Evolutionary conservation across 805 yeast species (phyloP).

Genomic region (Cyberlindnera samutprakarnensis): DNA sequence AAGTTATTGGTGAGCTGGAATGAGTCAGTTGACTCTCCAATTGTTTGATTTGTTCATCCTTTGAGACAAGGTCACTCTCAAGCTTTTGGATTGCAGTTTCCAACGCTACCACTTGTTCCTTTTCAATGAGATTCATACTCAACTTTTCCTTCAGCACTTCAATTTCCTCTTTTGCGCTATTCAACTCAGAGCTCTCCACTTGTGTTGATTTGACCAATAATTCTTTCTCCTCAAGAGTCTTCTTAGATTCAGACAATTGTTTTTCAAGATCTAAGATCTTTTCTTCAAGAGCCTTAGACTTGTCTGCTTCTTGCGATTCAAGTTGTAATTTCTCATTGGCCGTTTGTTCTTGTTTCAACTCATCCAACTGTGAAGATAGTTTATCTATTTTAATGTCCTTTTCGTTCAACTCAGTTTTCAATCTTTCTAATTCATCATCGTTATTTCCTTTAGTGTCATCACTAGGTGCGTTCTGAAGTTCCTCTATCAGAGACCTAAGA

Average conservation of each 20-base stretch:
- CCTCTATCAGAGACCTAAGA: conserved; percentile 5
- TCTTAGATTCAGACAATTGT: conserved; percentile 2
- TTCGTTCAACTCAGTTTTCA: background rate
- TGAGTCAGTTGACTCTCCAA: background rate
- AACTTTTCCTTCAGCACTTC: background rate
- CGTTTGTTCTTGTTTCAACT: background rate
- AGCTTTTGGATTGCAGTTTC: background rate
- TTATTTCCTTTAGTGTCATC: background rate
- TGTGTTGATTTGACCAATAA: conserved; percentile 2
- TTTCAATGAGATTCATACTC: background rate
- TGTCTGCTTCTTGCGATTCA: background rate
- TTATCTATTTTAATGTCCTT: conserved; percentile 1
- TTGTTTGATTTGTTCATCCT: conserved; percentile 4
- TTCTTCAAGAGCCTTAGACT: background rate
- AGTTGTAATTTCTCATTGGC: background rate
- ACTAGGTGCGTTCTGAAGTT: background rate
- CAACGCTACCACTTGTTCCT: background rate
- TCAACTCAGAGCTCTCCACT: background rate
- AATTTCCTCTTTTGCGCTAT: background rate
- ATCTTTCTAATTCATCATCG: background rate
- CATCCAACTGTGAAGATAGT: background rate
- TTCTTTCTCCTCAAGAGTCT: conserved; percentile 3
- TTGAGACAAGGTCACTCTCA: background rate
- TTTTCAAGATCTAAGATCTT: background rate
- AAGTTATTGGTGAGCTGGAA: conserved; percentile 1